phyloP scores from a whole-genome alignment of 495 filamentous ascomycete species.

The Amphirosellinia nigrospora region DNA sequence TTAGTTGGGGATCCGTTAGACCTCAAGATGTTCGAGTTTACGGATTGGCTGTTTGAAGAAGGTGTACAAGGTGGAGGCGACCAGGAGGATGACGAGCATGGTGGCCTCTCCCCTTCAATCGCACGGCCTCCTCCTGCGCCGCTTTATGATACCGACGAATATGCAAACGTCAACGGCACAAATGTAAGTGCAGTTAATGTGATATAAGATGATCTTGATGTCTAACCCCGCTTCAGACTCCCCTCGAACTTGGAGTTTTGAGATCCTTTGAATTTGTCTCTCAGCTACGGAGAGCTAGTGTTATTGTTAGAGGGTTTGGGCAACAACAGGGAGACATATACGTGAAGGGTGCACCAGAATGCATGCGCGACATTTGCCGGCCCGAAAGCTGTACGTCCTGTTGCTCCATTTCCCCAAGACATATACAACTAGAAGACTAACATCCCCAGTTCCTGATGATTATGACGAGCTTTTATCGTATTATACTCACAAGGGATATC shows the following conservation, averaged over 20 bases:
- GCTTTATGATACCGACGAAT: constrained; percentile 60
- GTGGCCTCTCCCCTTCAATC: constrained; percentile 77
- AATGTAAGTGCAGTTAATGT: constrained; percentile 40
- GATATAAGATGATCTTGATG: neutral
- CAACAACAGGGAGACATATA: constrained; percentile 80
- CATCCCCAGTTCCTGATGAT: constrained; percentile 73
- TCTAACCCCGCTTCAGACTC: constrained; percentile 36
- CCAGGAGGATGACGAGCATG: constrained; percentile 67
- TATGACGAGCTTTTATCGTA: constrained; percentile 86
- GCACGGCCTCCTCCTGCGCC: constrained; percentile 76
- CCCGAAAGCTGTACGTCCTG: constrained; percentile 72
- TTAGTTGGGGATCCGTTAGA: constrained; percentile 94
- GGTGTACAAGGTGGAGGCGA: constrained; percentile 66
- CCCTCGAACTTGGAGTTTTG: constrained; percentile 82
- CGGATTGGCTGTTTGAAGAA: constrained; percentile 91
- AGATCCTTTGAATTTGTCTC: constrained; percentile 97
- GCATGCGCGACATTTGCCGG: constrained; percentile 89
- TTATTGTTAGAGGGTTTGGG: constrained; percentile 86
- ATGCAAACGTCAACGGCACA: constrained; percentile 38
- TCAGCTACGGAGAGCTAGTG: constrained; percentile 90
- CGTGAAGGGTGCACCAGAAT: constrained; percentile 97
- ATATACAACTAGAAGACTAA: neutral
- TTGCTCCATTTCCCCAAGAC: neutral
- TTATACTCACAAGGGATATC: constrained; percentile 94
- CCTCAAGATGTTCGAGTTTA: constrained; percentile 99